phyloP scores from a whole-genome alignment of 352 stramenopile genomes.

The Phytopythium montanum region DNA sequence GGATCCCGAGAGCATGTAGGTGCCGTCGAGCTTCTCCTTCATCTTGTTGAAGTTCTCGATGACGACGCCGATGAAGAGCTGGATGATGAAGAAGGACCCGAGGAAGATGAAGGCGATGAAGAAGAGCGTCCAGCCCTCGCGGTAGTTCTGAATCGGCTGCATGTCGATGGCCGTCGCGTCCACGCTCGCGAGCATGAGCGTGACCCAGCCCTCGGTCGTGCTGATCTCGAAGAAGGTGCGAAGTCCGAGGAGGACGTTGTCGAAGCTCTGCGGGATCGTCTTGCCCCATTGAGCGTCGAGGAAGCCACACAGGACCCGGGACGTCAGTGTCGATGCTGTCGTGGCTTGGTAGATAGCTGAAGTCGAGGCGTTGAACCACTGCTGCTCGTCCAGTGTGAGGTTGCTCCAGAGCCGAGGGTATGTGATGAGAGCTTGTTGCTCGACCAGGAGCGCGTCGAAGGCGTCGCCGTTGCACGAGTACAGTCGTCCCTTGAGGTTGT shows the following conservation, averaged over 20 bases:
- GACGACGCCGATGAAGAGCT: constrained; percentile 91
- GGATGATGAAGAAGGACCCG: constrained; percentile 88
- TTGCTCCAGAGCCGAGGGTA: constrained; percentile 43
- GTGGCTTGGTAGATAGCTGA: constrained; percentile 10
- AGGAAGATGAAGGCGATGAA: constrained; percentile 88
- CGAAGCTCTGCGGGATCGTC: constrained; percentile 69
- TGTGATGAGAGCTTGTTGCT: constrained; percentile 36
- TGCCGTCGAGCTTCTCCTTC: constrained; percentile 61
- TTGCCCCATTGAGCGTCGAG: constrained; percentile 34
- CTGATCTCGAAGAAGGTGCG: constrained; percentile 88
- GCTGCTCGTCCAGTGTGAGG: constrained; percentile 30
- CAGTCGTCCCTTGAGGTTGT: constrained; percentile 90
- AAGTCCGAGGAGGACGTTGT: constrained; percentile 67
- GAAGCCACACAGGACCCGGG: constrained; percentile 33
- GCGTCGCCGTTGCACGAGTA: constrained; percentile 47
- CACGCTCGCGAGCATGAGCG: constrained; percentile 83
- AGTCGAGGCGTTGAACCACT: constrained; percentile 31
- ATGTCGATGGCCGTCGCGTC: constrained; percentile 85
- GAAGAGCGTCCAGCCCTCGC: constrained; percentile 71
- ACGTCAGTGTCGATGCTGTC: constrained; percentile 21
- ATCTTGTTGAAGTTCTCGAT: constrained; percentile 90
- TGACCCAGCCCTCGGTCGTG: constrained; percentile 86
- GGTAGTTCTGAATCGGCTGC: constrained; percentile 79
- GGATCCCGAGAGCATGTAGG: constrained; percentile 60
- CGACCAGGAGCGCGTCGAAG: constrained; percentile 32